Evolutionary conservation across 2,329 filamentous ascomycete genomes (phyloP).

Genomic region (Apiospora sp.): DNA sequence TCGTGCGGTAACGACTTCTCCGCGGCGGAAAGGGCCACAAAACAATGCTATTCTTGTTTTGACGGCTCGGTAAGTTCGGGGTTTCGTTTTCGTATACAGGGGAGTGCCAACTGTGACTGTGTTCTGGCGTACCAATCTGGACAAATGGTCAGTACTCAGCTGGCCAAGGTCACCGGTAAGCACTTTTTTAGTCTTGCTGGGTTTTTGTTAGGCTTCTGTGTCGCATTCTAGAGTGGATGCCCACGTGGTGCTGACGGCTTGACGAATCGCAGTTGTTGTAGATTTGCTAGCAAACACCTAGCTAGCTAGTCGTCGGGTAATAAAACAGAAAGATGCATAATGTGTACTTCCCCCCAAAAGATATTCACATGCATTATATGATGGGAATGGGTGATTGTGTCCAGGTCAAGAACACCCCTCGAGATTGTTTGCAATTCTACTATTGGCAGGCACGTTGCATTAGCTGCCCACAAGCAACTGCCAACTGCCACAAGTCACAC

Average conservation of each 20-base stretch:
- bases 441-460: not conserved
- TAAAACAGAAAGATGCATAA: not conserved
- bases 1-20: conserved; percentile 21
- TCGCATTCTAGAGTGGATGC: not conserved
- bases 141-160: not conserved
- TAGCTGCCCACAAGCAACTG: not conserved
- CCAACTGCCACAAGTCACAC: not conserved
- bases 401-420: not conserved
- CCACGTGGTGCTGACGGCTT: not conserved
- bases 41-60: not conserved
- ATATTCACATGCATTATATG: not conserved
- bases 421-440: not conserved
- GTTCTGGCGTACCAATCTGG: not conserved
- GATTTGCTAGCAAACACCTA: not conserved
- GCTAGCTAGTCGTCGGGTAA: not conserved
- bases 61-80: not conserved
- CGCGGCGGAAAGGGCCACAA: not conserved
- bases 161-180: not conserved
- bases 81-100: not conserved
- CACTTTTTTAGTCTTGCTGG: not conserved
- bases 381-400: not conserved
- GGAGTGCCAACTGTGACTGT: not conserved
- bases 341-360: not conserved
- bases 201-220: not conserved
- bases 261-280: not conserved